Evolutionary conservation across 192 early-diverging fungal genomes (phyloP).

Genomic region (Rhizophagus sp.): DNA sequence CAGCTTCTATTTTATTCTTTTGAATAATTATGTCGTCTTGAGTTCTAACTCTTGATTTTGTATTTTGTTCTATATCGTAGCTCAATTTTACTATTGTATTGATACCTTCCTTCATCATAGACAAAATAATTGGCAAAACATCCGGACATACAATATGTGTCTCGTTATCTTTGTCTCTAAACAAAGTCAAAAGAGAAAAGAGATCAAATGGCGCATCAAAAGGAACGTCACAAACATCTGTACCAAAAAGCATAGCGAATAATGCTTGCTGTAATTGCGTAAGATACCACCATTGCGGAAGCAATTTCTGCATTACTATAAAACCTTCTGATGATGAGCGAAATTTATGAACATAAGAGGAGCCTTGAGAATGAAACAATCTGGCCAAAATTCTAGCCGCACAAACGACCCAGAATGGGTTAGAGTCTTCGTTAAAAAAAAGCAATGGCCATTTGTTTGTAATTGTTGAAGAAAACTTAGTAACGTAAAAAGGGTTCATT

Average conservation of each 20-base stretch:
- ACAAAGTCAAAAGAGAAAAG: constrained; percentile 45
- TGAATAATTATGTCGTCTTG: constrained; percentile 26
- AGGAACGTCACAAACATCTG: constrained; percentile 54
- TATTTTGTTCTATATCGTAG: constrained; percentile 13
- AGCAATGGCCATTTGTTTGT: constrained; percentile 67
- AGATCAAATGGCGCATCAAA: constrained; percentile 51
- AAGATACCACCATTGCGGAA: constrained; percentile 60
- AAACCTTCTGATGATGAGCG: constrained; percentile 55
- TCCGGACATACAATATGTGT: constrained; percentile 45
- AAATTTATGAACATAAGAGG: constrained; percentile 52
- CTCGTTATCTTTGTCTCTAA: constrained; percentile 33
- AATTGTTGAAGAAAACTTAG: constrained; percentile 56
- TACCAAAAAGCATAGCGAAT: constrained; percentile 54
- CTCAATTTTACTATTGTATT: constrained; percentile 31
- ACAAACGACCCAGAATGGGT: constrained; percentile 57
- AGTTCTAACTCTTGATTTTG: background rate
- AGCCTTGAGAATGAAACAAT: constrained; percentile 49
- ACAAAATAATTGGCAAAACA: constrained; percentile 48
- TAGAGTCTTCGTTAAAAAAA: constrained; percentile 55
- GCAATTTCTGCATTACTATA: constrained; percentile 53
- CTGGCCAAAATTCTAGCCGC: constrained; percentile 53
- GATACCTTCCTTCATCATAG: constrained; percentile 50
- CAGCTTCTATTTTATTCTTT: background rate
- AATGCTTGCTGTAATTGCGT: constrained; percentile 57
- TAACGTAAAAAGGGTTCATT: constrained; percentile 44